A percentile compares a stretch with the other conserved stretches of the same genome.
Conservation (phyloP, 1,139 yeast genomes). For the Yamadazyma diddensiae region DNA sequence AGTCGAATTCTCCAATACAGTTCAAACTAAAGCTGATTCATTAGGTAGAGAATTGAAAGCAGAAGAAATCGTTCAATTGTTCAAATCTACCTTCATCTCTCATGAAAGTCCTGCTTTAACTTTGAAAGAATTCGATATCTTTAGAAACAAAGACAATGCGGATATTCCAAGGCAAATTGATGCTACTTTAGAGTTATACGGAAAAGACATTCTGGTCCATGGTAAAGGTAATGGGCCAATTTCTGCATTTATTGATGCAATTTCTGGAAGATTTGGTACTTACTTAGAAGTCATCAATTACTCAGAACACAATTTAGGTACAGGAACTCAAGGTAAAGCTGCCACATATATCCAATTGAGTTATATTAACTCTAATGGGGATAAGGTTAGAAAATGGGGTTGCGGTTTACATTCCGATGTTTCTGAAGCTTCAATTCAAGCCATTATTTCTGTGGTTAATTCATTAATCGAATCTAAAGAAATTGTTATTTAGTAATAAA, state of each 20-base stretch:
- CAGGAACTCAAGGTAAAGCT: conserved; percentile 82
- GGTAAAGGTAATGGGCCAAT: conserved; percentile 96
- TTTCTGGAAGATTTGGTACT: conserved; percentile 55
- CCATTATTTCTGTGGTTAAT: conserved; percentile 43
- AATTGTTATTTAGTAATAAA: conserved; percentile 19
- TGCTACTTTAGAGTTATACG: conserved; percentile 45
- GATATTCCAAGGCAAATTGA: conserved; percentile 26
- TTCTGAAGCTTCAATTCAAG: conserved; percentile 63
- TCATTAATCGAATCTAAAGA: conserved; percentile 27
- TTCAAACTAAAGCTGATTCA: conserved; percentile 77
- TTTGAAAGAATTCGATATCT: conserved; percentile 51
- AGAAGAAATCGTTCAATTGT: conserved; percentile 71
- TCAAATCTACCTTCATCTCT: conserved; percentile 64
- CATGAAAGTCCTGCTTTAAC: conserved; percentile 41
- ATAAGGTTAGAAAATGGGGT: conserved; percentile 72
- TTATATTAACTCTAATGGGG: conserved; percentile 38
- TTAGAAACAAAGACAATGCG: conserved; percentile 23
- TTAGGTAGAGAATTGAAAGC: conserved; percentile 83
- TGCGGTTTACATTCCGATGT: conserved; percentile 93
- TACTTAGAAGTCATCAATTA: conserved; percentile 74
- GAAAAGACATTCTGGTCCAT: conserved; percentile 42
- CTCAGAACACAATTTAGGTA: conserved; percentile 90
- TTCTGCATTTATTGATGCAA: conserved; percentile 82
- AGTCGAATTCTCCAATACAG: conserved; percentile 81
- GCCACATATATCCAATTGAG: conserved; percentile 80